phyloP scores from a whole-genome alignment of 106 monocot genomes.

The Platanthera zijinensis region DNA sequence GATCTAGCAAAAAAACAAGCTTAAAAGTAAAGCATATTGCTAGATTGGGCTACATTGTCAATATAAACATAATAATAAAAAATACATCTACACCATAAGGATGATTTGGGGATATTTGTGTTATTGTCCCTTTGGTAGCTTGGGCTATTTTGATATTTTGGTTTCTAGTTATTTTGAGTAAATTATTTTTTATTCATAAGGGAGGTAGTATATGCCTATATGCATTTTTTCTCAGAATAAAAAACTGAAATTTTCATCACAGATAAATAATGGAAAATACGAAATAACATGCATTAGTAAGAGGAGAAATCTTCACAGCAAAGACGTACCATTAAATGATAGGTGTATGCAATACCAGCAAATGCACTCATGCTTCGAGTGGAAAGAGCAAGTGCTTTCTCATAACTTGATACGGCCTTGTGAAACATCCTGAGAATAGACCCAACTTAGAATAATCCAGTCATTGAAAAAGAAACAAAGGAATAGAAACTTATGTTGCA shows the following conservation, averaged over 20 bases:
- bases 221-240: no score
- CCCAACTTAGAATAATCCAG: neutral
- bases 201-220: no score
- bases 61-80: no score
- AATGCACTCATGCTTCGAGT: constrained; percentile 68
- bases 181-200: no score
- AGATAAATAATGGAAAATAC: neutral
- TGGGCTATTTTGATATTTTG: no score
- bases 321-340: constrained; percentile 70
- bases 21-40: no score
- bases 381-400: constrained; percentile 84
- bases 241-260: neutral
- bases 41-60: no score
- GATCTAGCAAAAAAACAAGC: no score
- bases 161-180: no score
- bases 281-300: neutral
- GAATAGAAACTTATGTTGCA: neutral
- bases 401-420: constrained; percentile 75
- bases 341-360: constrained; percentile 91
- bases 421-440: constrained; percentile 63
- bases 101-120: no score
- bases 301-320: neutral
- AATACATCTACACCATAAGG: no score
- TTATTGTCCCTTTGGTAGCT: no score
- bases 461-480: neutral